Evolutionary conservation across 2,329 filamentous ascomycete genomes (phyloP).

Genomic region (Domatiomyces catenatus): DNA sequence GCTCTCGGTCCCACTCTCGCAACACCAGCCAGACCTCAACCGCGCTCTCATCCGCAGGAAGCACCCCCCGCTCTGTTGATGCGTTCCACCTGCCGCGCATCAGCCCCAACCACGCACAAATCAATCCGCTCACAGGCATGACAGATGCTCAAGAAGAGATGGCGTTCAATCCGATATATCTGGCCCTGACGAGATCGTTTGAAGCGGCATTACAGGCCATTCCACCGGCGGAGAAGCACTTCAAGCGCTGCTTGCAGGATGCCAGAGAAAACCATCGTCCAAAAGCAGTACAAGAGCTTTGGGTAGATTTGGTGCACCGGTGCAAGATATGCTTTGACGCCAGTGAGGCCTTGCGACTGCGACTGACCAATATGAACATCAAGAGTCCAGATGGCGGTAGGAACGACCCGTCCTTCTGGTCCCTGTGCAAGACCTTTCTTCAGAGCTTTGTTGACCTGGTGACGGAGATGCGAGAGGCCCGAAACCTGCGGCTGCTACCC

Average conservation of each 20-base stretch:
- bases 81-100: conserved; percentile 49
- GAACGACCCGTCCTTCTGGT: conserved; percentile 46
- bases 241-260: conserved; percentile 47
- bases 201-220: conserved; percentile 58
- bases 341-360: conserved; percentile 54
- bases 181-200: conserved; percentile 57
- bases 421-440: conserved; percentile 50
- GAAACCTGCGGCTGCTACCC: conserved; percentile 35
- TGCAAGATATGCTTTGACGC: conserved; percentile 57
- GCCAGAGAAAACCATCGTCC: conserved; percentile 46
- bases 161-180: conserved; percentile 67
- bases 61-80: conserved; percentile 71
- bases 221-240: conserved; percentile 53
- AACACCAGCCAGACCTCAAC: conserved; percentile 20
- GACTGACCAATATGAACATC: conserved; percentile 65
- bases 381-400: conserved; percentile 58
- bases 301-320: conserved; percentile 56
- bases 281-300: conserved; percentile 47
- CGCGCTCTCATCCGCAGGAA: conserved; percentile 33
- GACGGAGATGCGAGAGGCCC: conserved; percentile 31
- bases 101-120: conserved; percentile 34
- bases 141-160: conserved; percentile 59
- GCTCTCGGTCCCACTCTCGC: conserved; percentile 17
- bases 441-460: conserved; percentile 34
- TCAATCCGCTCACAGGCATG: conserved; percentile 44